phyloP scores from a whole-genome alignment of 2,329 filamentous ascomycete species.

The Alternaria infectoria region DNA sequence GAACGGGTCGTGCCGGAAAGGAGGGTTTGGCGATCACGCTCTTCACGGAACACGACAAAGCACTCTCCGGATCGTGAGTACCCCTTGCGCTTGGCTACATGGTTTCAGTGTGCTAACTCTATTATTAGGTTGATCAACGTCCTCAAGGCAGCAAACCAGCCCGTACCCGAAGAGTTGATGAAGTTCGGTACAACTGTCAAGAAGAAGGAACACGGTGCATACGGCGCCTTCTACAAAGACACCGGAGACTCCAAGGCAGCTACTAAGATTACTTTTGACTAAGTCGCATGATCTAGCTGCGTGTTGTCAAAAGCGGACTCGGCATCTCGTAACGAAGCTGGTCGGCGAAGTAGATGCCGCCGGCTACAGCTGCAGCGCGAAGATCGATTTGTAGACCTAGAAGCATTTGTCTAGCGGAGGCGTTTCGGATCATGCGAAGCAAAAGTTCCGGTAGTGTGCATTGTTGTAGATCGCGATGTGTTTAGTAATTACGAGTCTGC shows the following conservation, averaged over 20 bases:
- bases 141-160: slow-evolving; percentile 88
- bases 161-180: slow-evolving; percentile 85
- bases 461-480: slow-evolving; percentile 4
- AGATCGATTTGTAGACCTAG: slow-evolving; percentile 13
- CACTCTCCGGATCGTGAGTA: slow-evolving; percentile 83
- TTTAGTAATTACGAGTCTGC: neutral
- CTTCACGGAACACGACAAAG: slow-evolving; percentile 95
- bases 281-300: slow-evolving; percentile 13
- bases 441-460: slow-evolving; percentile 15
- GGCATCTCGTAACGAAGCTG: slow-evolving; percentile 1
- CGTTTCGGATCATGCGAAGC: slow-evolving; percentile 25
- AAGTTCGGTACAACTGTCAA: slow-evolving; percentile 98
- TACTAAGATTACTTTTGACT: slow-evolving; percentile 91
- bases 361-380: slow-evolving; percentile 22
- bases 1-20: slow-evolving; percentile 92
- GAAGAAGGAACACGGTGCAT: slow-evolving; percentile 96
- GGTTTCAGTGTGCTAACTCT: slow-evolving; percentile 12
- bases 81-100: neutral
- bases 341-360: slow-evolving; percentile 27
- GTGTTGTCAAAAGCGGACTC: slow-evolving; percentile 2
- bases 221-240: slow-evolving; percentile 95
- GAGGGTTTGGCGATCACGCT: slow-evolving; percentile 87
- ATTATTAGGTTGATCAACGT: slow-evolving; percentile 83
- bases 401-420: slow-evolving; percentile 28
- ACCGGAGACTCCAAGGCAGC: slow-evolving; percentile 81